Percentiles rank a stretch among this genome's conserved stretches.
These are phyloP conservation scores for Lepidium campestre DNA, from an alignment of 441 rosid species.

Conservation along the genomic window DNA sequence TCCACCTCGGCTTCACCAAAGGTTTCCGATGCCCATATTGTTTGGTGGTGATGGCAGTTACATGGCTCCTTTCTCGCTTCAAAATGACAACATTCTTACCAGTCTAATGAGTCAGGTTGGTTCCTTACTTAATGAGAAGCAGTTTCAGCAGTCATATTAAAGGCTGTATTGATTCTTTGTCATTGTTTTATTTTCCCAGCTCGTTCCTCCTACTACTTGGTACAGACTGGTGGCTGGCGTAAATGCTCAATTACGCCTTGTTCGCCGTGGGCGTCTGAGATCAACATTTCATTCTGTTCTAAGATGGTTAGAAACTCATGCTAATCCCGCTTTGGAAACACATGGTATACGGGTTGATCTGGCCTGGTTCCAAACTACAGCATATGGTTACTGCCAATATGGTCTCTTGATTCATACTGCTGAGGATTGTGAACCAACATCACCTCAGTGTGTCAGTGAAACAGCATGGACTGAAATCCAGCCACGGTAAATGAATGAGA, in stretches of 20 bases:
- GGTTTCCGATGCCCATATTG: slow-evolving; percentile 78
- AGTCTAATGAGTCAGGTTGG: slow-evolving; percentile 93
- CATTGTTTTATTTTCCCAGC: slow-evolving; percentile 39
- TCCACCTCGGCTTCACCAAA: slow-evolving; percentile 80
- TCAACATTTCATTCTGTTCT: slow-evolving; percentile 66
- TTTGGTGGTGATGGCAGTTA: slow-evolving; percentile 99
- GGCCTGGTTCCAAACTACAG: slow-evolving; percentile 83
- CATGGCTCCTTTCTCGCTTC: slow-evolving; percentile 95
- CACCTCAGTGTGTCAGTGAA: slow-evolving; percentile 35
- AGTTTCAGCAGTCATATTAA: slow-evolving; percentile 16
- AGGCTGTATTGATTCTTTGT: slow-evolving; percentile 12
- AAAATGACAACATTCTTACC: slow-evolving; percentile 88
- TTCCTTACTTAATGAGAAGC: slow-evolving; percentile 12
- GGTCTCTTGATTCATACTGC: slow-evolving; percentile 75
- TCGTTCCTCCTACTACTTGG: slow-evolving; percentile 89
- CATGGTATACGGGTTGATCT: slow-evolving; percentile 72
- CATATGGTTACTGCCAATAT: slow-evolving; percentile 82
- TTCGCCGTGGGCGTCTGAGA: slow-evolving; percentile 73
- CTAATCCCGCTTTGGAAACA: slow-evolving; percentile 76
- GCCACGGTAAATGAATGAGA: slow-evolving; percentile 41
- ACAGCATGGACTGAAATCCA: slow-evolving; percentile 34
- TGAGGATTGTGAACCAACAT: slow-evolving; percentile 42
- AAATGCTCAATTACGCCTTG: slow-evolving; percentile 93
- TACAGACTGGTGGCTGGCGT: slow-evolving; percentile 95
- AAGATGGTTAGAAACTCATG: slow-evolving; percentile 92